These are phyloP conservation scores for Leishmania tropica DNA, from an alignment of 208 protist genomes.

Conservation along the genomic window DNA sequence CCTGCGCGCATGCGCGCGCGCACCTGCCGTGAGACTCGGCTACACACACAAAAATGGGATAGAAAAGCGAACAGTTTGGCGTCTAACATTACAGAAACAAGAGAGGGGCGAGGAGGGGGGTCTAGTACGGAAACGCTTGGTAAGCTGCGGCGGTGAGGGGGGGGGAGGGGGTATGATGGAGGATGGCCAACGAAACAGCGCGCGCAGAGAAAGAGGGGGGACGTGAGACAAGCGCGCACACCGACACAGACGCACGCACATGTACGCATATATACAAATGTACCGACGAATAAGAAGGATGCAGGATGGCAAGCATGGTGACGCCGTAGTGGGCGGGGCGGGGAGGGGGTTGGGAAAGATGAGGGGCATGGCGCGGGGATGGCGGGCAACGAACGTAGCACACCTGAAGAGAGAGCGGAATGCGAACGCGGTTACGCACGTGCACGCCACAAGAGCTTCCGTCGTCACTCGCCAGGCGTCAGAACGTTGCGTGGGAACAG, in stretches of 20 bases:
- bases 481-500: constrained; percentile 13
- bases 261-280: neutral
- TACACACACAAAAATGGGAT: neutral
- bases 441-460: neutral
- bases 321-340: neutral
- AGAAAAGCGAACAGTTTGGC: neutral
- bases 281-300: neutral
- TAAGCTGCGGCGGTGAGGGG: neutral
- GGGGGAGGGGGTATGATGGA: neutral
- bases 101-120: too few species aligned
- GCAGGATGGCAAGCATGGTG: neutral
- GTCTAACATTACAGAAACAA: constrained; percentile 4
- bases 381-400: neutral
- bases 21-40: too few species aligned
- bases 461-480: constrained; percentile 1
- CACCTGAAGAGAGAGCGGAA: too few species aligned
- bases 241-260: neutral
- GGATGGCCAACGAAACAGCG: neutral
- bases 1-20: too few species aligned
- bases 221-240: too few species aligned
- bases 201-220: neutral
- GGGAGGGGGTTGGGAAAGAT: neutral
- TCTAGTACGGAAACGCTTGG: neutral
- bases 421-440: neutral
- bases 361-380: neutral